Evolutionary conservation across 345 rosid species (phyloP).

Genomic region (Hypericum androsaemum): DNA sequence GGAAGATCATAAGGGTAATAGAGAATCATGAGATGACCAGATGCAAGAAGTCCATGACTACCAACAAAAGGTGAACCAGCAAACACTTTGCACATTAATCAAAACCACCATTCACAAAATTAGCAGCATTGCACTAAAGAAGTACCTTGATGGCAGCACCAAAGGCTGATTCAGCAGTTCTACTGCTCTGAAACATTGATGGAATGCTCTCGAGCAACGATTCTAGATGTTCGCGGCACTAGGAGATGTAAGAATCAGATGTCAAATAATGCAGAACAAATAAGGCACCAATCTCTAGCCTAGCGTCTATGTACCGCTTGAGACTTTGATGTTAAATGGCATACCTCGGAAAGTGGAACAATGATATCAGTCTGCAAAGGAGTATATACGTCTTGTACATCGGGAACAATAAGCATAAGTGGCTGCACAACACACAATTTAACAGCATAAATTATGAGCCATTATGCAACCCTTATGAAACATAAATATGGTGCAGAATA

Average conservation of each 20-base stretch:
- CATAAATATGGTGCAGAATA: too few species aligned
- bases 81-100: too few species aligned
- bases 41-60: too few species aligned
- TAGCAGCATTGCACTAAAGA: conserved; percentile 2
- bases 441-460: conserved; percentile 4
- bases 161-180: conserved; percentile 89
- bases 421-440: conserved; percentile 43
- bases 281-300: too few species aligned
- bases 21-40: too few species aligned
- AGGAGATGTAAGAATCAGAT: background rate
- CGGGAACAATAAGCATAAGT: conserved; percentile 96
- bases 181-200: conserved; percentile 75
- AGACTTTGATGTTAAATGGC: conserved; percentile 9
- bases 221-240: conserved; percentile 97
- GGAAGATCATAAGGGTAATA: too few species aligned
- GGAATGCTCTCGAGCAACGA: conserved; percentile 92
- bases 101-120: too few species aligned
- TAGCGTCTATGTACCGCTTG: too few species aligned
- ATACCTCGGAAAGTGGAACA: conserved; percentile 88
- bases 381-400: conserved; percentile 92
- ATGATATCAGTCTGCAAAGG: conserved; percentile 86
- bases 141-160: conserved; percentile 95
- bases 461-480: background rate
- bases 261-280: too few species aligned
- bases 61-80: too few species aligned